These are phyloP conservation scores for Talaromyces borbonicus DNA, from an alignment of 495 filamentous ascomycete genomes.

Conservation along the genomic window DNA sequence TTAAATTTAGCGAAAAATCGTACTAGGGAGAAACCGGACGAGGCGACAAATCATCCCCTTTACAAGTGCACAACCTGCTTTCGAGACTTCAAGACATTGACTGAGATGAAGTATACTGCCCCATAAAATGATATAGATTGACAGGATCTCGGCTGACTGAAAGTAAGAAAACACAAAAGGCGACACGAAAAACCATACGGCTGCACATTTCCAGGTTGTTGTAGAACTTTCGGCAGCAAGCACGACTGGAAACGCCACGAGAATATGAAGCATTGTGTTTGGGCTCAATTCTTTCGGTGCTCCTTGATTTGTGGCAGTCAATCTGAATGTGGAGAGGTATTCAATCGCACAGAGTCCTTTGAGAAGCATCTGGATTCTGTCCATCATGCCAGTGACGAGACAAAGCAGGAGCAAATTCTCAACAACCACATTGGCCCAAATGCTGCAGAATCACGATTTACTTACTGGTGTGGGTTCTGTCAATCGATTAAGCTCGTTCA, in stretches of 20 bases:
- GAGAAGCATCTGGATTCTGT: slow-evolving; percentile 45
- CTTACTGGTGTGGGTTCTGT: slow-evolving; percentile 93
- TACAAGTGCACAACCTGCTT: no score
- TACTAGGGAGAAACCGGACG: no score
- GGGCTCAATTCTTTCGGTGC: slow-evolving; percentile 71
- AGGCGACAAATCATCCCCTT: no score
- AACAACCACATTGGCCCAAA: slow-evolving; percentile 58
- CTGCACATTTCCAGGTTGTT: slow-evolving; percentile 68
- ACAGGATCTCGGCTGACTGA: slow-evolving; percentile 7
- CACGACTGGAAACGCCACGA: slow-evolving; percentile 98
- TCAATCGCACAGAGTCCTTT: slow-evolving; percentile 53
- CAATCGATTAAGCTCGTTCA: slow-evolving; percentile 44
- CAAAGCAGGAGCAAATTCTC: slow-evolving; percentile 34
- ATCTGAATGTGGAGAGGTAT: slow-evolving; percentile 45
- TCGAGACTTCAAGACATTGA: no score
- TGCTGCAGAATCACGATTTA: slow-evolving; percentile 33
- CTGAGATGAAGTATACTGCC: no score
- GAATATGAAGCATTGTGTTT: slow-evolving; percentile 75
- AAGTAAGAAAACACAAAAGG: slow-evolving; percentile 71
- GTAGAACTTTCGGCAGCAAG: slow-evolving; percentile 79
- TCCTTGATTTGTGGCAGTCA: slow-evolving; percentile 16
- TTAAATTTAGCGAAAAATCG: no score
- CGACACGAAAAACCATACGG: slow-evolving; percentile 81
- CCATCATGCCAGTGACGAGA: slow-evolving; percentile 36
- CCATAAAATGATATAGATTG: no score